Evolutionary conservation across 2,329 filamentous ascomycete species (phyloP), one percentile per base, ranked within the genome.

Genomic region (Penicillium sp.): DNA sequence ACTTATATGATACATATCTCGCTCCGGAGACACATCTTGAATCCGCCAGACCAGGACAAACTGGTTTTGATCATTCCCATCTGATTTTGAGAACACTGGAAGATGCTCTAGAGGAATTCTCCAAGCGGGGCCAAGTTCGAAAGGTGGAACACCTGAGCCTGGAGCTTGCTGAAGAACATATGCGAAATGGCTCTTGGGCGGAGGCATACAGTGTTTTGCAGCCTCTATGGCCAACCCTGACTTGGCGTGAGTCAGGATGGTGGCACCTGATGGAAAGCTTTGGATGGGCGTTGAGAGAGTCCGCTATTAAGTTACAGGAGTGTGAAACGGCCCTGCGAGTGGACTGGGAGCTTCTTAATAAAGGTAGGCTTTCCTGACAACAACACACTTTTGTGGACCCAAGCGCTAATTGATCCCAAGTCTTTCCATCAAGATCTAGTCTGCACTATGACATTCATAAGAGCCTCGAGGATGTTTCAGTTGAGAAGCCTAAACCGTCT

Each of bases 191-290:
- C 19, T 76, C 75, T 27, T 85, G 82, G 71, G 67, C 72, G 5
- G 77, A 83, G 46, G 85, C 83, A 7, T 73, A 83, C 52, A 68
- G 77, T 24, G 72, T 82, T 3, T 73, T 88, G 21, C 73, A 73
- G 35, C 77, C 82, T 4, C 67, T 86, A 1, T 88, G 85, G 85
- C 68, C 80, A 41, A 76, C 69, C 10, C 79, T 83, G 68, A 77
- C 74, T n/a, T 88, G 85, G 85, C 80, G 86, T 46, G 72, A 71
- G 44, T 80, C 85, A 65, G 78, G 81, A n/a, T 88, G 85, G 85
- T 84, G 81, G 78, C 68, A 73, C 43, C 74, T 86, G 4, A 82
- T 85, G 60, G 77, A 76, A 52, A 79, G 81, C 41, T 79, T 86
- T 41, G 74, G 82, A 45, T 82, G 79, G 75, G 73, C 78, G 9